Conservation (phyloP, 202 grass and related monocot genomes). For the Saccharum hybrid region DNA sequence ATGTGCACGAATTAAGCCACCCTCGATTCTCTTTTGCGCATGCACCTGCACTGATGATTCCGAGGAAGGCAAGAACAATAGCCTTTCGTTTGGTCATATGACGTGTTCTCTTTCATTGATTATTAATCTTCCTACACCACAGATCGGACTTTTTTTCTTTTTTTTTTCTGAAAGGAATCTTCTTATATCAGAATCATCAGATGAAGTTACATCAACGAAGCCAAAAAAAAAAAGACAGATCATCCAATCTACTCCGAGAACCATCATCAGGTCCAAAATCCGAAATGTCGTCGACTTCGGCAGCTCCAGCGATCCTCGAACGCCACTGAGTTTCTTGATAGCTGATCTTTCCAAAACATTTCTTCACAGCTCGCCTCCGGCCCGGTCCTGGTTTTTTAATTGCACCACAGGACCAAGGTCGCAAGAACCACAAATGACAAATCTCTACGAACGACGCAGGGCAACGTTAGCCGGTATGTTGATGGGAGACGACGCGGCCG, state of each 20-base stretch:
- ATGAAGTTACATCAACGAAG: not conserved
- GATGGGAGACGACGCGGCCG: slow-evolving; percentile 41
- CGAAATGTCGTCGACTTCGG: not conserved
- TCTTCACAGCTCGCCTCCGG: not conserved
- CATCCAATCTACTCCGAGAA: not conserved
- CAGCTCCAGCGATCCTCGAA: not conserved
- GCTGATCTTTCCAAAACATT: not conserved
- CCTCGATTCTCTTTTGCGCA: not conserved
- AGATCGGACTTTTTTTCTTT: not conserved
- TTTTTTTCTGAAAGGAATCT: not conserved
- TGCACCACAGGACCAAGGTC: not conserved
- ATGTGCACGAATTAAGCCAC: slow-evolving; percentile 4
- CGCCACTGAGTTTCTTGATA: not conserved
- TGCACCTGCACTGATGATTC: not conserved
- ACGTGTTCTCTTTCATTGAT: not conserved
- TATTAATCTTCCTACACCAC: slow-evolving; percentile 3
- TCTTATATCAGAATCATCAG: not conserved
- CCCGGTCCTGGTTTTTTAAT: not conserved
- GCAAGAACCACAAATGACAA: not conserved
- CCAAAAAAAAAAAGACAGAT: not conserved
- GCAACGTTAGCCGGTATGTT: slow-evolving; percentile 36
- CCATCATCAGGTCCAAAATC: not conserved
- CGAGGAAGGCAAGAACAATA: slow-evolving; percentile 42
- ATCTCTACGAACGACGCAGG: not conserved
- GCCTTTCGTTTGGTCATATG: not conserved